Percentiles rank a stretch among this genome's conserved stretches.
Evolutionary conservation across 176 grass and related monocot species (phyloP).

Genomic region (Tillandsia leiboldiana): DNA sequence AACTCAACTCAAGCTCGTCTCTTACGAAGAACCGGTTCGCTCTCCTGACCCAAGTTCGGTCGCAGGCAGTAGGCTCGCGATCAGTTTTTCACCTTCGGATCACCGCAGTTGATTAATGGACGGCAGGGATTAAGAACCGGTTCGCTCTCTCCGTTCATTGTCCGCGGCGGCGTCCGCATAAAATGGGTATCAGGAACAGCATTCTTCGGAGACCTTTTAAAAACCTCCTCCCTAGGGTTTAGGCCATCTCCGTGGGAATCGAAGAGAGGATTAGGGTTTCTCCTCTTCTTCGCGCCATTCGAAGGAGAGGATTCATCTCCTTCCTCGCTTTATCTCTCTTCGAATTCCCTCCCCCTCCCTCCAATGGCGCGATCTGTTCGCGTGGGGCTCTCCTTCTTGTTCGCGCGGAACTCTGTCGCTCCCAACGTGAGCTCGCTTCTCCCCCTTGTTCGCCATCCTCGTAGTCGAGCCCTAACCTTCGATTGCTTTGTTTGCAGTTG

Average conservation of each 20-base stretch:
- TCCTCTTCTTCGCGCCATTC: not conserved
- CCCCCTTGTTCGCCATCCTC: not conserved
- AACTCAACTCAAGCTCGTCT: no score
- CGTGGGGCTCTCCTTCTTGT: conserved; percentile 30
- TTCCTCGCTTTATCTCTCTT: not conserved
- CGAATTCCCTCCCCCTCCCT: conserved; percentile 9
- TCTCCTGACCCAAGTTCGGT: no score
- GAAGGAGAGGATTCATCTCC: not conserved
- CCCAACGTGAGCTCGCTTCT: conserved; percentile 16
- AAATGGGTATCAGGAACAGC: no score
- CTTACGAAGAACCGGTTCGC: no score
- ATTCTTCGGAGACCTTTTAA: no score
- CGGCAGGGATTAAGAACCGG: no score
- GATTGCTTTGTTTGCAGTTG: conserved; percentile 22
- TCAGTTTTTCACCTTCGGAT: no score
- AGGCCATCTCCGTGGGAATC: not conserved
- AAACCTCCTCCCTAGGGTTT: no score
- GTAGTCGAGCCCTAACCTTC: conserved; percentile 2
- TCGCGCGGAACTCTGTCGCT: conserved; percentile 9
- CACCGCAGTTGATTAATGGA: no score
- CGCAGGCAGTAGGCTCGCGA: no score
- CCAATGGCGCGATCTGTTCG: conserved; percentile 40
- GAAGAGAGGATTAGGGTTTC: conserved; percentile 22
- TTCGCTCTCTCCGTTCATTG: no score
- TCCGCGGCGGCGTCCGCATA: no score